A percentile compares a stretch with the other conserved stretches of the same genome.
Evolutionary conservation across 2,329 filamentous ascomycete species (phyloP).

Genomic region (Sporothrix protearum): DNA sequence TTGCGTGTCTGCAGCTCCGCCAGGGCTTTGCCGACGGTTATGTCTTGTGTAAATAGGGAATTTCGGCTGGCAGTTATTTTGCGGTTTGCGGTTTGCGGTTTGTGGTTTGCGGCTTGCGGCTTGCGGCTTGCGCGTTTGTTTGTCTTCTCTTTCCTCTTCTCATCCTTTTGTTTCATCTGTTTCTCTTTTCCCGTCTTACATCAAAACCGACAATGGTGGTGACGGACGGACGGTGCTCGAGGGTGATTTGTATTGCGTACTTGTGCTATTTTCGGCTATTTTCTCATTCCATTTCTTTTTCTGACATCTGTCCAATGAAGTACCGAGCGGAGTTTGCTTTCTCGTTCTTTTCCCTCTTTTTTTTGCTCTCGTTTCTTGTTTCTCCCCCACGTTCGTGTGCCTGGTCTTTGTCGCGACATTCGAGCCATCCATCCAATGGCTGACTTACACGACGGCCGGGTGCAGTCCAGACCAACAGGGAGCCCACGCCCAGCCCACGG

Average conservation of each 20-base stretch:
- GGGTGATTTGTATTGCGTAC: neutral
- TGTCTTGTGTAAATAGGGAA: slow-evolving; percentile 16
- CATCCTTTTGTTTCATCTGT: neutral
- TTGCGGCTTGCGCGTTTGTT: neutral
- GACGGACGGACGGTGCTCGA: neutral
- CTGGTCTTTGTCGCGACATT: neutral
- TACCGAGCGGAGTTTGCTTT: neutral
- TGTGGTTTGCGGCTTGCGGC: neutral
- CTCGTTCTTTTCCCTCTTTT: neutral
- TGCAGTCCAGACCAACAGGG: neutral
- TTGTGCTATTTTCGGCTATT: neutral
- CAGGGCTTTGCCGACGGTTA: neutral
- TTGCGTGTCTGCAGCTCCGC: neutral
- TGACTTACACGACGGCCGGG: slow-evolving; percentile 2
- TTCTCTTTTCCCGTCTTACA: neutral
- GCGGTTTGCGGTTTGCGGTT: neutral
- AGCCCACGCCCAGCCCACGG: neutral
- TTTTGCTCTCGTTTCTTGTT: neutral
- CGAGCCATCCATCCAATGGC: neutral
- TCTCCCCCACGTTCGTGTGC: neutral
- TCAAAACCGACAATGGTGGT: neutral
- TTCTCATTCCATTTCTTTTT: neutral
- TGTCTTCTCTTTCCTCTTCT: neutral
- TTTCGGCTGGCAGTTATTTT: slow-evolving; percentile 7
- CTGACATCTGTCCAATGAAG: neutral